A percentile compares a stretch with the other conserved stretches of the same genome.
These are phyloP conservation scores for Macrophomina tecta DNA, from an alignment of 2,329 filamentous ascomycete species.

Conservation along the genomic window DNA sequence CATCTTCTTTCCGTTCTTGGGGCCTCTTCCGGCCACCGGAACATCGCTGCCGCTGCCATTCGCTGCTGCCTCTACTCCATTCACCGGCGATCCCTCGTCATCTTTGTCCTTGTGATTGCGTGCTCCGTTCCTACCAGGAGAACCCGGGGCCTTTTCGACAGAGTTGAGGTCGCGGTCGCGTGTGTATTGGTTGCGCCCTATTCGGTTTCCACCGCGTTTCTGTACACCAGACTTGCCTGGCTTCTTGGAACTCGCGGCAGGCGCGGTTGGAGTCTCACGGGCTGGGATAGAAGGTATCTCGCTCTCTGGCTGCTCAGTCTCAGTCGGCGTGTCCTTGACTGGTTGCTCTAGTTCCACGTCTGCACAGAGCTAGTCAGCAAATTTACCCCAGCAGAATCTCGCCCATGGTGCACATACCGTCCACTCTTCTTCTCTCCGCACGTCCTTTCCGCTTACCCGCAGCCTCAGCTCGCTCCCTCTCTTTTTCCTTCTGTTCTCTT, in stretches of 20 bases:
- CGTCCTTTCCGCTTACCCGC: constrained; percentile 81
- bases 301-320: constrained; percentile 37
- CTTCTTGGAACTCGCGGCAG: constrained; percentile 16
- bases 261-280: constrained; percentile 24
- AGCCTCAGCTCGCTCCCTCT: constrained; percentile 74
- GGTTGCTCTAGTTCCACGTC: constrained; percentile 38
- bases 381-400: not conserved
- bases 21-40: constrained; percentile 2
- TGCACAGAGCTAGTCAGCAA: constrained; percentile 34
- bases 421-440: constrained; percentile 78
- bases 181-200: constrained; percentile 48
- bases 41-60: constrained; percentile 50
- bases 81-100: constrained; percentile 30
- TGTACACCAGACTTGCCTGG: constrained; percentile 10
- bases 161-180: constrained; percentile 34
- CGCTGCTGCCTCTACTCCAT: constrained; percentile 35
- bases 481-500: constrained; percentile 65
- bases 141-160: constrained; percentile 18
- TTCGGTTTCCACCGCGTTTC: constrained; percentile 30
- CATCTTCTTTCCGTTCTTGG: constrained; percentile 47
- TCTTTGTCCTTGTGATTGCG: constrained; percentile 20
- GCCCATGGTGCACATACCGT: constrained; percentile 61
- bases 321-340: constrained; percentile 39
- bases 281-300: constrained; percentile 5
- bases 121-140: constrained; percentile 11